These are phyloP conservation scores for Orbilia quercus DNA, from an alignment of 2,329 filamentous ascomycete genomes.

Conservation along the genomic window DNA sequence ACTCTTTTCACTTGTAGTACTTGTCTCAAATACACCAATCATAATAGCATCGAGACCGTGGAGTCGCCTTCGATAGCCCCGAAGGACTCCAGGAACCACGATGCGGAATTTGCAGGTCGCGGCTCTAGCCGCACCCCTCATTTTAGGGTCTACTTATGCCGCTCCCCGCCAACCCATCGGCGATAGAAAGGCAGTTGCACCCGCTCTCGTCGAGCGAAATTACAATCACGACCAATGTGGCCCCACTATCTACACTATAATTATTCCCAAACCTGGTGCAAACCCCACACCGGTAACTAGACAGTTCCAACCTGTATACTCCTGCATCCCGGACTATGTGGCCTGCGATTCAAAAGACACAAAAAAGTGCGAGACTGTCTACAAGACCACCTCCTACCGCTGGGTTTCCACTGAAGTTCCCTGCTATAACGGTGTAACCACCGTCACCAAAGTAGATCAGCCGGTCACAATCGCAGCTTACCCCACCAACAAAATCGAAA, in stretches of 20 bases:
- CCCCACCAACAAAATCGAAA: constrained; percentile 49
- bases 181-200: constrained; percentile 13
- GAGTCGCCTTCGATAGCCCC: background rate
- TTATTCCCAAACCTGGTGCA: constrained; percentile 38
- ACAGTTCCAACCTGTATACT: constrained; percentile 47
- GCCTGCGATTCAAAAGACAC: constrained; percentile 46
- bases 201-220: constrained; percentile 30
- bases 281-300: constrained; percentile 48
- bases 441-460: constrained; percentile 34
- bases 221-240: constrained; percentile 37
- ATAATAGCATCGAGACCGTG: constrained; percentile 3
- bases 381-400: constrained; percentile 47
- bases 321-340: constrained; percentile 50
- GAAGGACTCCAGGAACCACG: constrained; percentile 3
- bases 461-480: constrained; percentile 47
- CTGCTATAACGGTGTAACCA: constrained; percentile 38
- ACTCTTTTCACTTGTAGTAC: constrained; percentile 18
- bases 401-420: constrained; percentile 50
- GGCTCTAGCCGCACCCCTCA: constrained; percentile 25
- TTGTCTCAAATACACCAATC: background rate
- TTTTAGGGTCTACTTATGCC: constrained; percentile 26
- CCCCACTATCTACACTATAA: constrained; percentile 42
- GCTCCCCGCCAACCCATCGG: constrained; percentile 36
- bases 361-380: constrained; percentile 43
- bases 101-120: constrained; percentile 45